Evolutionary conservation across 768 basidiomycete genomes (phyloP), one percentile per base, ranked within the genome.

Genomic region (Omphalotus guepiniiformis): DNA sequence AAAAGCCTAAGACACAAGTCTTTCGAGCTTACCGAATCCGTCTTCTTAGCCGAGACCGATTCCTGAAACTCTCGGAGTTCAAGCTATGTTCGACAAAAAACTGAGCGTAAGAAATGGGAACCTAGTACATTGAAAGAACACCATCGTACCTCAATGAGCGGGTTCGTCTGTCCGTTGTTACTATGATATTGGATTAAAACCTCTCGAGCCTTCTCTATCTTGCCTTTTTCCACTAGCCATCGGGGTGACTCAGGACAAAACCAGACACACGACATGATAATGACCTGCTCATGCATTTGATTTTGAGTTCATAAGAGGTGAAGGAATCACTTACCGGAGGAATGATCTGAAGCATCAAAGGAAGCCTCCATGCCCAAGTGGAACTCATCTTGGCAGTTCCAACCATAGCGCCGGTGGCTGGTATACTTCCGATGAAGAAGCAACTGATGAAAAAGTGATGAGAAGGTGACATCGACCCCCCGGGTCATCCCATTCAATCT

Each of bases 331-430:
- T 25, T 23, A 58, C 53, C 12, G 59, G 59, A 39, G 59, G 59
- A n/a, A 37, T 48, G 29, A 61, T 48, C 64, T 85, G 79, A 5
- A 80, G 65, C 22, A 79, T 49, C 13, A 79, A 76, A 6, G 81
- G 80, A 34, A 82, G 64, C 44, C 84, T 74, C 82, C 83, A 85
- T 25, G 78, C 64, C 79, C 78, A 83, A 9, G 71, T 65, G 39
- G 56, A 72, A 46, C 54, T 56, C 38, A 82, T 72, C 51, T 63
- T 61, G 58, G 74, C 70, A 7, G 82, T 79, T 13, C 49, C 49
- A 19, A 51, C 43, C 49, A 51, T 51, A 11, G 49, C 49, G 18
- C 49, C 49, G 2, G 49, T 61, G 3, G 59, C 59, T 13, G 59
- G 59, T 6, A 61, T 61, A 40, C 51, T 53, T 6, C 59, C 59